Conservation (phyloP, 371 early-diverging fungal genomes). For the Syncephalastrum monosporum region DNA sequence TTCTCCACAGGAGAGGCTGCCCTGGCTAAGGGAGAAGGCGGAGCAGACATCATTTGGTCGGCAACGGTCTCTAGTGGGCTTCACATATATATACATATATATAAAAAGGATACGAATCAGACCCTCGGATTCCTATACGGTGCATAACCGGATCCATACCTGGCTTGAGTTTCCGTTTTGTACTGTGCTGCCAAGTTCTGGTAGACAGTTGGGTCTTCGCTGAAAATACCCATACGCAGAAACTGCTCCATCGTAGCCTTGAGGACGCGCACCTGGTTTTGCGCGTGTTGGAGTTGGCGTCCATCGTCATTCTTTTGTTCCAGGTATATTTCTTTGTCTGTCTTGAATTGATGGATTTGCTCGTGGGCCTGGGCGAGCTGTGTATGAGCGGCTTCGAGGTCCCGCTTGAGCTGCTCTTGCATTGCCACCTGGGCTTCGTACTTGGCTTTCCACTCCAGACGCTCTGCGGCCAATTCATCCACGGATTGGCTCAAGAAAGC, state of each 20-base stretch:
- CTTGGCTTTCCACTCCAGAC: conserved; percentile 27
- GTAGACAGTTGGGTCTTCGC: conserved; percentile 22
- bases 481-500: conserved; percentile 30
- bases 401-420: too few species aligned
- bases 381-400: neutral
- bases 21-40: too few species aligned
- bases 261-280: conserved; percentile 36
- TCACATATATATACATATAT: too few species aligned
- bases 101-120: too few species aligned
- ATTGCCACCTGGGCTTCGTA: conserved; percentile 32
- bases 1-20: too few species aligned
- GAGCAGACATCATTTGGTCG: too few species aligned
- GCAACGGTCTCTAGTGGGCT: too few species aligned
- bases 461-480: conserved; percentile 27
- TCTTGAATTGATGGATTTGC: conserved; percentile 1
- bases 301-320: conserved; percentile 15
- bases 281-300: conserved; percentile 32
- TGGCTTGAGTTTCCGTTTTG: conserved; percentile 5
- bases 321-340: neutral
- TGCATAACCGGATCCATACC: conserved; percentile 1
- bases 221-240: conserved; percentile 42
- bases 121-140: too few species aligned
- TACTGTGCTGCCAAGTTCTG: conserved; percentile 12
- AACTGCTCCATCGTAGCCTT: conserved; percentile 50
- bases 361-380: conserved; percentile 7